These are phyloP conservation scores for Chlorella sp. DNA, from an alignment of 139 green algal genomes.

Conservation along the genomic window DNA sequence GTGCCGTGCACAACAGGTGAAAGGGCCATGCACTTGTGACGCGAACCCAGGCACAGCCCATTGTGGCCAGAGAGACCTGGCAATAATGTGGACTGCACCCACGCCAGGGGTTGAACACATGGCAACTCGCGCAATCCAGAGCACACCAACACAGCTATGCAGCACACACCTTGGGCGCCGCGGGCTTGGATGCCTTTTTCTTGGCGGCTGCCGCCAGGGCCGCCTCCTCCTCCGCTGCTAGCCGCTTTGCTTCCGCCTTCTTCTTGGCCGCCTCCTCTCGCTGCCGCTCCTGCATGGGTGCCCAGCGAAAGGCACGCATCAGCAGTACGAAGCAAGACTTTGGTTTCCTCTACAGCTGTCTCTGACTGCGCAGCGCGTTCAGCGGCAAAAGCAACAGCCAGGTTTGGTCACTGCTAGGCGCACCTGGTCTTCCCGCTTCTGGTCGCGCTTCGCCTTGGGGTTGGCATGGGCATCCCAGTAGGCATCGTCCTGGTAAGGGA, in stretches of 20 bases:
- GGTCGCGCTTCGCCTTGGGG: constrained; percentile 55
- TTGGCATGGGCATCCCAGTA: constrained; percentile 63
- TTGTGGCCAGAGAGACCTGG: too few relatives aligned
- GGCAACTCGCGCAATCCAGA: neutral
- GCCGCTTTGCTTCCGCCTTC: constrained; percentile 69
- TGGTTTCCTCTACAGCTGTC: too few relatives aligned
- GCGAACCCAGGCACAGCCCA: too few relatives aligned
- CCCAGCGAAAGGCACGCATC: too few relatives aligned
- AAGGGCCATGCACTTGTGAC: too few relatives aligned
- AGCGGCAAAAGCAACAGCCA: neutral
- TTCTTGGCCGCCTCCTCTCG: constrained; percentile 50
- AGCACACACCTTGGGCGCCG: neutral
- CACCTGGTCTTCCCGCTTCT: constrained; percentile 68
- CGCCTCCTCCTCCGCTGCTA: constrained; percentile 70
- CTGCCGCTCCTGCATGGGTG: constrained; percentile 47
- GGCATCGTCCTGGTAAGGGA: constrained; percentile 43
- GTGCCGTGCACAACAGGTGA: neutral
- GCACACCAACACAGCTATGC: neutral
- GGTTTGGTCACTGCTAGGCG: neutral
- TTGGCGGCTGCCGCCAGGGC: constrained; percentile 48
- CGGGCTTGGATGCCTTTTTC: constrained; percentile 52
- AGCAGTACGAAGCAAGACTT: too few relatives aligned
- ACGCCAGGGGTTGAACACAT: too few relatives aligned
- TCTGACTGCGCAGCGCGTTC: neutral
- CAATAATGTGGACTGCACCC: too few relatives aligned